Conservation (phyloP, 1,284 basidiomycete genomes). For the Ustilago loliicola region DNA sequence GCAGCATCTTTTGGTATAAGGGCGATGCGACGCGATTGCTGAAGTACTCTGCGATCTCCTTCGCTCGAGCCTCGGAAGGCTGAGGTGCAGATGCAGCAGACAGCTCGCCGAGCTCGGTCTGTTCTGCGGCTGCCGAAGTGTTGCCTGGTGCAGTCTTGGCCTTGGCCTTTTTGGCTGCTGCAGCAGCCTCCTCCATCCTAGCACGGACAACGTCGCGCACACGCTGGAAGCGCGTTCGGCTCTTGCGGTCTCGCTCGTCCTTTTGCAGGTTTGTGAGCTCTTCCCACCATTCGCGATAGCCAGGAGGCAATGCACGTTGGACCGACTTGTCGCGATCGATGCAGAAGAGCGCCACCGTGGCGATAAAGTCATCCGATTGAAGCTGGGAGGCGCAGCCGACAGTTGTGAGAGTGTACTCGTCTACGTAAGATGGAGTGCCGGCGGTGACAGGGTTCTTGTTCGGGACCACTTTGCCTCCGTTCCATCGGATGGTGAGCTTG, state of each 20-base stretch:
- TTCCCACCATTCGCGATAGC: constrained; percentile 92
- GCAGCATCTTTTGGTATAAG: constrained; percentile 87
- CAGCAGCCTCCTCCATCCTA: constrained; percentile 73
- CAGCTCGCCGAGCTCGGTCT: constrained; percentile 50
- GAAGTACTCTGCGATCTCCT: constrained; percentile 47
- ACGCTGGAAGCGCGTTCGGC: constrained; percentile 74
- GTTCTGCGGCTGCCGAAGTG: constrained; percentile 27
- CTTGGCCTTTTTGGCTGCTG: constrained; percentile 48
- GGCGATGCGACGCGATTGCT: constrained; percentile 34
- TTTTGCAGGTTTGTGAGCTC: constrained; percentile 83
- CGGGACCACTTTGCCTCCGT: constrained; percentile 58
- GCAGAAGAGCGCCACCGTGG: constrained; percentile 83
- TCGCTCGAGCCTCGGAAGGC: constrained; percentile 39
- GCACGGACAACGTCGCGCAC: constrained; percentile 77
- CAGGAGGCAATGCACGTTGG: constrained; percentile 77
- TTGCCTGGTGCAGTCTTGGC: constrained; percentile 25
- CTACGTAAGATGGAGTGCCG: constrained; percentile 71
- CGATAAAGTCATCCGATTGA: constrained; percentile 92
- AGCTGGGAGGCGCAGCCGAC: constrained; percentile 82
- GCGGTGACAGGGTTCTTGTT: constrained; percentile 72
- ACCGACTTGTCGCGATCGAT: constrained; percentile 66
- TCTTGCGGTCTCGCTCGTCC: constrained; percentile 76
- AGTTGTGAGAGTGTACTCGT: constrained; percentile 86
- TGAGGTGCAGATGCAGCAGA: constrained; percentile 42
- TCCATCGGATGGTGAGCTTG: constrained; percentile 65